A percentile compares a stretch with the other conserved stretches of the same genome.
phyloP scores from a whole-genome alignment of 352 stramenopile genomes.

The Pythium grandisporangium region DNA sequence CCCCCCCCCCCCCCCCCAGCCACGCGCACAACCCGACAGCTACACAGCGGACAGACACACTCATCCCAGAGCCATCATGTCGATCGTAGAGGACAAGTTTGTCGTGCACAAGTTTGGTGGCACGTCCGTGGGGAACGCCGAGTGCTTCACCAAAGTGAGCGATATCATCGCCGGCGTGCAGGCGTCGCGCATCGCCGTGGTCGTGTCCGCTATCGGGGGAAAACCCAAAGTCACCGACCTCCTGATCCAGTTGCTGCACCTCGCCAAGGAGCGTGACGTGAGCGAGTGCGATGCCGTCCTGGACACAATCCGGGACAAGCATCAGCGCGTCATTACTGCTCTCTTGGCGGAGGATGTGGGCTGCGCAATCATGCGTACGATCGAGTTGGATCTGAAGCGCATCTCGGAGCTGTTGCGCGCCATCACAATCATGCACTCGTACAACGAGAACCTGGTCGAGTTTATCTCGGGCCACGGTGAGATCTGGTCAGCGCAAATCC shows the following conservation, averaged over 20 bases:
- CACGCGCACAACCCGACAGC: neutral
- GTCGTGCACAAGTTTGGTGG: constrained; percentile 98
- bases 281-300: constrained; percentile 64
- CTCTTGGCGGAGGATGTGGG: constrained; percentile 41
- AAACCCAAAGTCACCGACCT: constrained; percentile 96
- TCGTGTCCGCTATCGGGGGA: constrained; percentile 94
- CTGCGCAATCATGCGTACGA: constrained; percentile 42
- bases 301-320: constrained; percentile 66
- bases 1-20: no score
- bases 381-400: constrained; percentile 52
- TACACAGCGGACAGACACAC: neutral
- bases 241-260: constrained; percentile 85
- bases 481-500: constrained; percentile 92
- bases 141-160: constrained; percentile 84
- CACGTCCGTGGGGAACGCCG: constrained; percentile 89
- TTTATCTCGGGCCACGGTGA: constrained; percentile 96
- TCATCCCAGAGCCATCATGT: neutral
- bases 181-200: constrained; percentile 61
- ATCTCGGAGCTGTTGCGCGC: constrained; percentile 74
- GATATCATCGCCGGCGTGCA: constrained; percentile 48
- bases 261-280: constrained; percentile 80
- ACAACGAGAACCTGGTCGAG: constrained; percentile 80
- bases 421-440: constrained; percentile 86
- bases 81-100: constrained; percentile 38
- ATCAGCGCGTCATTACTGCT: constrained; percentile 58